Evolutionary conservation across 2,329 filamentous ascomycete species (phyloP), one percentile per base, ranked within the genome.

Genomic region (Phialophora expanda): DNA sequence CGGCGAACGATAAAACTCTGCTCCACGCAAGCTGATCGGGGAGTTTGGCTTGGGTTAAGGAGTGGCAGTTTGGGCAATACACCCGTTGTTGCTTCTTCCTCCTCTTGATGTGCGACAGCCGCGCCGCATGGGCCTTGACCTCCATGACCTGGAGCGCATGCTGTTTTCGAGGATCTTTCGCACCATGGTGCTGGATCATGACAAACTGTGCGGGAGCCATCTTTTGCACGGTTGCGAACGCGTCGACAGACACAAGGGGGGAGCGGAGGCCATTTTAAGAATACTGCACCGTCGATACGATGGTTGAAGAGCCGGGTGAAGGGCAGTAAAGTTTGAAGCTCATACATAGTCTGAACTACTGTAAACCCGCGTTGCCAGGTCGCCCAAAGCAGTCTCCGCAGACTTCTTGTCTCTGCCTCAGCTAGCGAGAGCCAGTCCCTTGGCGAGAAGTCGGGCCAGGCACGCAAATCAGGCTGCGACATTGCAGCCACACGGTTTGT

Each of bases 41-140:
- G 32, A 34, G 32, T 11, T 34, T 34, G 11, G 9, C 32, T 12
- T 12, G 32, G 9, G 32, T 34, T 9, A 34, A 34, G 32, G 32
- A 12, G 32, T 48, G 44, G 22, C 44, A 48, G 22, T 22, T 48
- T 6, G 17, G 44, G 44, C 44, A 48, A 22, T 22, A 48, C 11
- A 20, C 9, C 20, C 14, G 51, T 1, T 22, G 54, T 8, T 26
- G 24, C 26, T 24, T 56, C 54, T 32, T 32, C 32, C 32, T 56
- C 54, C 54, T 32, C 32, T 56, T 56, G 54, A 28, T 28, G 14
- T 56, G 54, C 6, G 54, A 56, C 17, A 56, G 38, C 30, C 22
- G 14, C 6, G 54, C 54, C 24, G 54, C 54, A 41, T 56, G 54
- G 22, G 54, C 26, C 54, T 56, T 56, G 54, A 56, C 28, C 54